A percentile compares a stretch with the other conserved stretches of the same genome.
phyloP scores from a whole-genome alignment of 257 asterid genomes.

The Lavandula angustifolia region DNA sequence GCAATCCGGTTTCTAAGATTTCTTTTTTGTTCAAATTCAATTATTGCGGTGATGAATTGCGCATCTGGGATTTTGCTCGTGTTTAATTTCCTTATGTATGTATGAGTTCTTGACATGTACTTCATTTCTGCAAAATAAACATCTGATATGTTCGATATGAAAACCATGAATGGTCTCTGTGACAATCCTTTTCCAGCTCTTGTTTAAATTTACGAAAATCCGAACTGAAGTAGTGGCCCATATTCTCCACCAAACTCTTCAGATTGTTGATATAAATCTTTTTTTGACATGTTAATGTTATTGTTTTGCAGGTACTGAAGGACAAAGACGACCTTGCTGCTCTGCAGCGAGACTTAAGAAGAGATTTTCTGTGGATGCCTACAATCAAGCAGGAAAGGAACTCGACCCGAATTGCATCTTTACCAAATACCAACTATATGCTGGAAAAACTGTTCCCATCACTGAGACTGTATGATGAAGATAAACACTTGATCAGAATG shows the following conservation, averaged over 20 bases:
- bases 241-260: background rate
- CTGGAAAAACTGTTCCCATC: conserved; percentile 76
- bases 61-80: conserved; percentile 1
- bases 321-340: conserved; percentile 86
- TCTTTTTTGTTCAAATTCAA: conserved; percentile 4
- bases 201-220: background rate
- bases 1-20: conserved; percentile 22
- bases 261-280: too few species aligned
- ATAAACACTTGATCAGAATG: too few species aligned
- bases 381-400: conserved; percentile 73
- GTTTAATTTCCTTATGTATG: conserved; percentile 9
- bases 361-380: conserved; percentile 83
- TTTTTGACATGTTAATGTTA: background rate
- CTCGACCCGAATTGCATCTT: conserved; percentile 79
- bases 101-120: conserved; percentile 15
- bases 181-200: too few species aligned
- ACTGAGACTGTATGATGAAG: conserved; percentile 41
- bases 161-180: background rate
- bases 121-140: conserved; percentile 1
- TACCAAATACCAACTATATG: conserved; percentile 67
- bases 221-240: conserved; percentile 4
- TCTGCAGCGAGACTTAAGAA: conserved; percentile 70
- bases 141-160: background rate
- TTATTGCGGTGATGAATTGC: conserved; percentile 12
- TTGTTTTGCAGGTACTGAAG: conserved; percentile 62